Conservation (phyloP, 805 yeast genomes). For the Saccharomycopsis sp. region DNA sequence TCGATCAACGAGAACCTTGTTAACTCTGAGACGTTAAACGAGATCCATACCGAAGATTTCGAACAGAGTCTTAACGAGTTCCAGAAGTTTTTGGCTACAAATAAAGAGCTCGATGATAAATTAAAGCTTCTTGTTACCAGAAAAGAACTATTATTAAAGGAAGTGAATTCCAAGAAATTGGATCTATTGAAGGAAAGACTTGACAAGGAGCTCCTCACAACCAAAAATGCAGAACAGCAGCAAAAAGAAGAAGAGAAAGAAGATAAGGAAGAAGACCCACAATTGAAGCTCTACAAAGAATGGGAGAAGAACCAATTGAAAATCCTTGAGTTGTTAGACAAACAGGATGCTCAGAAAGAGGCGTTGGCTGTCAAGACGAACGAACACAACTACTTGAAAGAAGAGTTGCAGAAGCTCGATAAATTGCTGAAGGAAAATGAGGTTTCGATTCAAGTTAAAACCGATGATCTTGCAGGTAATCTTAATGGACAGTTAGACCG, state of each 20-base stretch:
- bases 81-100: conserved; percentile 25
- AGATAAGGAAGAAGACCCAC: conserved; percentile 24
- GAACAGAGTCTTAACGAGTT: conserved; percentile 37
- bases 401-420: conserved; percentile 50
- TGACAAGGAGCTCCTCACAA: conserved; percentile 26
- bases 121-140: conserved; percentile 19
- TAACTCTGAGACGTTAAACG: conserved; percentile 36
- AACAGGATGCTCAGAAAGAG: conserved; percentile 37
- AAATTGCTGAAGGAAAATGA: conserved; percentile 43
- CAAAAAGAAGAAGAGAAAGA: conserved; percentile 27
- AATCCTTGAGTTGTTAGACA: conserved; percentile 41
- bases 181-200: conserved; percentile 17
- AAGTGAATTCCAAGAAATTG: conserved; percentile 19
- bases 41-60: conserved; percentile 38
- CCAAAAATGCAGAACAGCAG: conserved; percentile 21
- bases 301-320: conserved; percentile 35
- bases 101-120: conserved; percentile 25
- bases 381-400: conserved; percentile 59
- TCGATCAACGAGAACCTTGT: conserved; percentile 36
- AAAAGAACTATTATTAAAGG: conserved; percentile 22
- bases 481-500: conserved; percentile 15
- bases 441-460: conserved; percentile 25
- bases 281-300: conserved; percentile 22
- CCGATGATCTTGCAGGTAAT: conserved; percentile 19
- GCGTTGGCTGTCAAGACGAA: conserved; percentile 42